Base-by-base conservation (phyloP, 495 filamentous ascomycete species). In the Daldinia loculata region DNA sequence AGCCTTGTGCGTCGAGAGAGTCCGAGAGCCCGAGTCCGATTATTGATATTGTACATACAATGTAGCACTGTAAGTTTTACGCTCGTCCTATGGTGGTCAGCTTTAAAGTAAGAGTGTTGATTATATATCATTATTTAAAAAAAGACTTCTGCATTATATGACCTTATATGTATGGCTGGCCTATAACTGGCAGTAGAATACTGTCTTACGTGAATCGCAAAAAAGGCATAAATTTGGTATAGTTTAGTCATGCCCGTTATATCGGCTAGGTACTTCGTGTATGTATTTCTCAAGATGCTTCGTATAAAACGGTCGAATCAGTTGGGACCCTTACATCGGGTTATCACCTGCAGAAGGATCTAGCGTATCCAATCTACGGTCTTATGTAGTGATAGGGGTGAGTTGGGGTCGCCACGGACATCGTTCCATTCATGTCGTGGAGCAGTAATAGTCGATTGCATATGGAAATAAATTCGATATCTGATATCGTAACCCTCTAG, bases 291-390 rank as follows among this genome's bases (percentile, higher is more conserved):
- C 4, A 3, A 45, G 17, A 45, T 19, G 1, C 17, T 45, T 22
- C 15, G 43, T 24, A 48, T 48, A 12, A 48, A 48, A 53, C 50
- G 50, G 27, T 30, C 26, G 6, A 29, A 30, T 30, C 12, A 53
- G 7, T 53, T 17, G 27, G 6, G 12, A 17, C 24, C 45, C 17
- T 29, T 53, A 30, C 50, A 30, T 53, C 26, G 26, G 15, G 6
- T 48, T 48, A 53, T 30, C 15, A 53, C 48, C 48, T 55, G 48
- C 60, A 63, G 32, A 39, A 53, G 48, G 60, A 55, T 63, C 45
- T 51, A 30, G 14, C 32, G 29, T 24, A 38, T 53, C 50, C 26
- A 53, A 53, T 53, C 50, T 30, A 24, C 7, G 8, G 14, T 30
- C 27, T 53, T n/a, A 53, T 24, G 50, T 14, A 14, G 50, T 8